These are phyloP conservation scores for Teratosphaeriaceae sp. DNA, from an alignment of 2,329 filamentous ascomycete genomes.

Conservation along the genomic window DNA sequence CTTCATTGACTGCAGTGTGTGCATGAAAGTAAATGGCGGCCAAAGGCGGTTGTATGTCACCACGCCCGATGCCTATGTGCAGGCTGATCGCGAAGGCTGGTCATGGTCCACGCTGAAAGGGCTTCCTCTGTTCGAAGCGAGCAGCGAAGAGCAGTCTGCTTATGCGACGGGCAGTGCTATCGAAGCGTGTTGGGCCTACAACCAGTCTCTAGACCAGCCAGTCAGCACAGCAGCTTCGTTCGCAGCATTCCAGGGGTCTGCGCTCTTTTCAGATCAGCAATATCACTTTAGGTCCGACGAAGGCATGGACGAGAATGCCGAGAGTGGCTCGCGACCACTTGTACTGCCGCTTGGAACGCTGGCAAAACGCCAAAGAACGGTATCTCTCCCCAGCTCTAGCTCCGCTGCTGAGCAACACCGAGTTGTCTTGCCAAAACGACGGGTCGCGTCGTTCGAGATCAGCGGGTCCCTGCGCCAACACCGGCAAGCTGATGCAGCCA, in stretches of 20 bases:
- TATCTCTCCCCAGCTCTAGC: conserved; percentile 22
- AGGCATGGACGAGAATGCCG: background rate
- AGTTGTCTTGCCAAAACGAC: conserved; percentile 20
- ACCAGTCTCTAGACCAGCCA: conserved; percentile 56
- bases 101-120: conserved; percentile 64
- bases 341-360: conserved; percentile 22
- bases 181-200: conserved; percentile 57
- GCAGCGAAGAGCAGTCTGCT: conserved; percentile 53
- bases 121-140: conserved; percentile 42
- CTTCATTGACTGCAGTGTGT: conserved; percentile 62
- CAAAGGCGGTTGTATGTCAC: conserved; percentile 67
- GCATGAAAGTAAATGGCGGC: conserved; percentile 61
- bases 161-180: conserved; percentile 38
- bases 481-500: conserved; percentile 4
- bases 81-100: conserved; percentile 57
- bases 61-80: conserved; percentile 66
- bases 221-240: conserved; percentile 45
- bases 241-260: conserved; percentile 22
- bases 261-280: too few species aligned
- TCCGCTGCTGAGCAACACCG: conserved; percentile 11
- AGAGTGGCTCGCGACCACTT: background rate
- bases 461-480: conserved; percentile 4
- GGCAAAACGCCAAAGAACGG: conserved; percentile 14
- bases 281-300: too few species aligned
- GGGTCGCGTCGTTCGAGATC: conserved; percentile 26